phyloP scores from a whole-genome alignment of 148 eudicot species.

The Rhododendron griersonianum region DNA sequence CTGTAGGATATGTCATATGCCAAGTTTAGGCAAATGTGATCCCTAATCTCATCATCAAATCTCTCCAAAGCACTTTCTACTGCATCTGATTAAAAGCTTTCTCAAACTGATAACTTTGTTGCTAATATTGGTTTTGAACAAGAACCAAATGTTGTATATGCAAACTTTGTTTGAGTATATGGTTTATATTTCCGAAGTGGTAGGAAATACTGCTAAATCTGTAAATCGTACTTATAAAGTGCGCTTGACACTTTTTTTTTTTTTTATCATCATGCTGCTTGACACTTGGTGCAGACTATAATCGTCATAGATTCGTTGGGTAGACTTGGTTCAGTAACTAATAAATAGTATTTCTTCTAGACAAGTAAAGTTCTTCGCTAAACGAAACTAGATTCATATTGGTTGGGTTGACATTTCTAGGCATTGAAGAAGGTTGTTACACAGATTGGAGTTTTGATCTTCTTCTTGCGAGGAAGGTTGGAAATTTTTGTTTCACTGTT shows the following conservation, averaged over 20 bases:
- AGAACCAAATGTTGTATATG: neutral
- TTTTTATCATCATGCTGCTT: neutral
- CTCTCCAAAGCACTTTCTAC: neutral
- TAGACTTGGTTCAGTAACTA: neutral
- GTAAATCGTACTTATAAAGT: neutral
- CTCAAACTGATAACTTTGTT: neutral
- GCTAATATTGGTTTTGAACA: constrained; percentile 2
- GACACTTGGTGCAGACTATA: neutral
- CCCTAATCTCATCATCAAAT: neutral
- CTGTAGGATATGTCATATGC: neutral
- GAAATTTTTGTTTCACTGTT: constrained; percentile 13
- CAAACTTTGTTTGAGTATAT: neutral
- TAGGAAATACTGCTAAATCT: neutral
- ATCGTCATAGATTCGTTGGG: neutral
- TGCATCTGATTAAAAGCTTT: neutral
- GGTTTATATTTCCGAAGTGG: neutral
- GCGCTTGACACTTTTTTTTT: neutral
- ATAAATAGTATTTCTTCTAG: neutral
- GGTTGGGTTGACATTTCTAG: constrained; percentile 28
- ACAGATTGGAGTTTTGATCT: constrained; percentile 83
- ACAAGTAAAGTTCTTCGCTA: neutral
- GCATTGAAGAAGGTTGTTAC: constrained; percentile 85
- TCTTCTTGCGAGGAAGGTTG: constrained; percentile 83
- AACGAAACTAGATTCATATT: neutral
- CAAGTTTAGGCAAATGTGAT: neutral